Evolutionary conservation across 192 early-diverging fungal species (phyloP), one percentile per base, ranked within the genome.

Genomic region (Piromyces sp.): DNA sequence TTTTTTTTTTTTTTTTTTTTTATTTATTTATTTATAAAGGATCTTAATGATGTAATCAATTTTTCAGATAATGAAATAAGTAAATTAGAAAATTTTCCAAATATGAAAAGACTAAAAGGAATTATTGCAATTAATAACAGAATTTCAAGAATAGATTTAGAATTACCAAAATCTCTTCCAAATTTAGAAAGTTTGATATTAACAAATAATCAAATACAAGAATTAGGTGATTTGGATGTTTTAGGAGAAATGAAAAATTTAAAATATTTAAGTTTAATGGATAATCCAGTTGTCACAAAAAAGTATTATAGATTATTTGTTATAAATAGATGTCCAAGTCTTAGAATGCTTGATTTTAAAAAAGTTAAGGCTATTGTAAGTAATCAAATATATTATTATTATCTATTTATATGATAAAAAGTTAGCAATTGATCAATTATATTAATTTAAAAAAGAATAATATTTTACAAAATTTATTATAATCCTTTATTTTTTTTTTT

Each of bases 1-100:
- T n/a, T n/a, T n/a, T n/a, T n/a, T n/a, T n/a, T n/a, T n/a, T n/a
- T n/a, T n/a, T n/a, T n/a, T n/a, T n/a, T n/a, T n/a, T n/a, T n/a
- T n/a, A n/a, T n/a, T n/a, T n/a, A n/a, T n/a, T n/a, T n/a, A 15
- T 29, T 31, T 30, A 79, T 51, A 12, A 5, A 95, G 92, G 95
- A 99, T 85, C 88, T 91, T 80, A 93, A 98, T 89, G 97, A 98
- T 85, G 89, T 95, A 15, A 87, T 99, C 68, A 95, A 99, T 86
- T 87, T 99, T 36, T 94, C 95, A 81, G 91, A 95, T 85, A 99
- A 99, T 86, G 95, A 95, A 31, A 87, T 99, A 37, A 89, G 93
- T 29, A 83, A 89, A 12, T 87, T 99, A 6, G 93, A 92, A 79
- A 95, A 96, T 86, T 98, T 99, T 81, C 98, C 98, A 13, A 86